Percentiles rank a stretch among this genome's conserved stretches.
Conservation (phyloP, 768 basidiomycete species). For the Suillus luteus region DNA sequence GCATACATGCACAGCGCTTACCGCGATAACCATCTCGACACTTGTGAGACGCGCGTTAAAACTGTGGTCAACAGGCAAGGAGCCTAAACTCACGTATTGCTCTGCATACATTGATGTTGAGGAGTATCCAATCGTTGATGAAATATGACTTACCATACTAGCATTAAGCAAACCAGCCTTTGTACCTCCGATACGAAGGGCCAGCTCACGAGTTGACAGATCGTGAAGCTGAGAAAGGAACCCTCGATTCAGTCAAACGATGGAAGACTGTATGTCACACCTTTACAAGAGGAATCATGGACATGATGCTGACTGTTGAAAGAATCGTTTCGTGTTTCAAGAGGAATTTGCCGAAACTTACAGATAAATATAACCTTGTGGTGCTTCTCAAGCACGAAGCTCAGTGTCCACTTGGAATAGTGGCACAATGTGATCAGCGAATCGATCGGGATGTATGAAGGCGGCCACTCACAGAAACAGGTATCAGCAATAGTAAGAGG, state of each 20-base stretch:
- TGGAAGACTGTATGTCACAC: conserved; percentile 34
- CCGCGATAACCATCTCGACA: conserved; percentile 70
- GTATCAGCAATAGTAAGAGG: conserved; percentile 62
- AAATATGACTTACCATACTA: conserved; percentile 56
- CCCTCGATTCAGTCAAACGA: conserved; percentile 9
- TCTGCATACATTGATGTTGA: conserved; percentile 39
- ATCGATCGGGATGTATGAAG: not conserved
- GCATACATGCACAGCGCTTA: conserved; percentile 37
- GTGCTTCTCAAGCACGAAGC: conserved; percentile 46
- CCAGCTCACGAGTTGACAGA: conserved; percentile 70
- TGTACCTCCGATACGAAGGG: conserved; percentile 73
- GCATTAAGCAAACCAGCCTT: conserved; percentile 81
- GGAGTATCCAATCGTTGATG: conserved; percentile 4
- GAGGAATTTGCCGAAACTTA: conserved; percentile 34
- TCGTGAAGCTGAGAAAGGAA: conserved; percentile 62
- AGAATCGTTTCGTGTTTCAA: not conserved
- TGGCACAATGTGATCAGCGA: not conserved
- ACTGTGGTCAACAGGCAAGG: conserved; percentile 7
- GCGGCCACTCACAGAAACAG: conserved; percentile 57
- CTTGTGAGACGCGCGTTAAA: conserved; percentile 30
- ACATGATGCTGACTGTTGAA: conserved; percentile 58
- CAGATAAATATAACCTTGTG: conserved; percentile 63
- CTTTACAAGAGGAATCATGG: conserved; percentile 80
- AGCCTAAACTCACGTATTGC: conserved; percentile 50
- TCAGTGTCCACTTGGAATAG: conserved; percentile 53